Evolutionary conservation across 306 rosid species (phyloP), one percentile per base, ranked within the genome.

Genomic region (Purshia tridentata): DNA sequence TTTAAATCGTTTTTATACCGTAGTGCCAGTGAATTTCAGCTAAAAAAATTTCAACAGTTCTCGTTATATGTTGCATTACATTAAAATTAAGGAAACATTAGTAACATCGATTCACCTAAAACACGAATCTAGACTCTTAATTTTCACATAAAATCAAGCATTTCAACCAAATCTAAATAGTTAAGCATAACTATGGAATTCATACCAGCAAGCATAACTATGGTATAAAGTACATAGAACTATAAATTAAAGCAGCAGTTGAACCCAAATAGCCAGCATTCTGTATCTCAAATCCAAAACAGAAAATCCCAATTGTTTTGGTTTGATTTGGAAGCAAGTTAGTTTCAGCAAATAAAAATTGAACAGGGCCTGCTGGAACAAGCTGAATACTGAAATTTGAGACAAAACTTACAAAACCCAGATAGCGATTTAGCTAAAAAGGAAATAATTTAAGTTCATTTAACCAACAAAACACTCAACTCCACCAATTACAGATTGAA

Each of bases 351-450:
- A 57, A 19, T 44, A 35, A 29, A 29, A 35, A 50, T 65, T 72
- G 67, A 48, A 69, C 62, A 58, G 58, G 48, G 3, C 16, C 75
- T 66, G 45, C 74, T 62, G 72, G 37, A 16, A 46, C 44, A 50
- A 69, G 23, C 72, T 16, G 18, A 76, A 67, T 50, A 8, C 64
- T 22, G 0, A 61, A 68, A 52, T 44, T 45, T 0, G 20, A 78
- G 18, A 23, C 53, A 11, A 70, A 52, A 62, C 29, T 35, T 23
- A 73, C 44, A 70, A 75, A 70, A 68, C 82, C 65, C 64, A 67
- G 44, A 76, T 58, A 64, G 18, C 22, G 50, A 29, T 12, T 22
- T 65, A 75, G 39, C 62, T 15, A 8, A 51, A 70, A 47, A 48
- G 45, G 51, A 50, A 51, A 70, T 11, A 61, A 48, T 51, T 5